Evolutionary conservation across 306 rosid species (phyloP), one percentile per base, ranked within the genome.

Genomic region (Trifolium fragiferum): DNA sequence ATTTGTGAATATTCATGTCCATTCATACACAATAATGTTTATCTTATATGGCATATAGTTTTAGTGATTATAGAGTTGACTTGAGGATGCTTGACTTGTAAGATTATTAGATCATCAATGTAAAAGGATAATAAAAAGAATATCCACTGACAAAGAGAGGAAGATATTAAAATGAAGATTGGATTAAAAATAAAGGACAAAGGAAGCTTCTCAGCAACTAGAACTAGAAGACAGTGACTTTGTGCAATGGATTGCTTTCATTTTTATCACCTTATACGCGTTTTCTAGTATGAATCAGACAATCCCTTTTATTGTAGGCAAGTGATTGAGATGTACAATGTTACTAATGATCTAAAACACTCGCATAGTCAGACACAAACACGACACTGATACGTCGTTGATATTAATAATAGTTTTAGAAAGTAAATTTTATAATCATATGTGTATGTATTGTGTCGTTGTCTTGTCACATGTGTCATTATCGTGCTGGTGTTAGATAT

Each of bases 141-240:
- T 60, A 72, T 4, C 23, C 64, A 70, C 68, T 74, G 85, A 84
- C 81, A 53, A 65, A 70, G 57, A 70, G 47, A 10, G 37, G 53
- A 13, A 3, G 16, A 61, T 51, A 69, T 19, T 68, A 13, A 30
- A 54, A 70, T 70, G 55, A 70, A 55, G 70, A 54, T 54, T 43
- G 61, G 27, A 19, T 43, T 54, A 70, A 63, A 69, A 2, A 70
- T 80, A 73, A 25, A 3, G 49, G 30, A 65, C n/a, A 1, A 20
- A 74, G 83, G 85, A 84, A 70, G 61, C 20, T 81, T 84, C 85
- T 8, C 5, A n/a, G 85, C 13, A 74, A 16, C 63, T 63, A 21
- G 53, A 74, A 16, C 63, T 63, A 21, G 53, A 21, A 6, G 68
- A 70, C 8, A 54, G 73, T 15, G 70, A 63, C 33, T 6, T 25